Conservation (phyloP, 148 eudicot species). For the Agrostemma githago region DNA sequence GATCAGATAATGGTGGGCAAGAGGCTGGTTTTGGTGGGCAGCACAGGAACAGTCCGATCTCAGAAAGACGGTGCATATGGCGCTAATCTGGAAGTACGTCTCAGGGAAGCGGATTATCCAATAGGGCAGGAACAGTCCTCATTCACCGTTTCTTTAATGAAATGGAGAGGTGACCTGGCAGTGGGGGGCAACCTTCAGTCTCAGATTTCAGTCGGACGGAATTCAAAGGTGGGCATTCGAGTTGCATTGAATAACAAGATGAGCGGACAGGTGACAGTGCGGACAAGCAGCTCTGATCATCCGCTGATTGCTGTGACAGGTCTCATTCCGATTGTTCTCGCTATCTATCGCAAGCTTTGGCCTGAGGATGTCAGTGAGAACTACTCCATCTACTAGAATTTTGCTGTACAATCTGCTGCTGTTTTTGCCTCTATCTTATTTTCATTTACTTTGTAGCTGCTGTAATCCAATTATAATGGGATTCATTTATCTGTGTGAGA, state of each 20-base stretch:
- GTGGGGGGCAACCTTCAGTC: constrained; percentile 58
- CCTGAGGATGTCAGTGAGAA: constrained; percentile 50
- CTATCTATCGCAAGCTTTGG: constrained; percentile 61
- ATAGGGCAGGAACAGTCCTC: constrained; percentile 60
- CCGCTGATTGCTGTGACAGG: constrained; percentile 66
- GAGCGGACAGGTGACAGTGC: constrained; percentile 83
- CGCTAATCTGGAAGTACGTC: constrained; percentile 55
- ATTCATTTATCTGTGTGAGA: constrained; percentile 3
- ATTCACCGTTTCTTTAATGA: constrained; percentile 45
- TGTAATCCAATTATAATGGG: constrained; percentile 4
- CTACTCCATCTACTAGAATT: constrained; percentile 56
- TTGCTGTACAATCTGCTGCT: background rate
- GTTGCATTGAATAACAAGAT: constrained; percentile 81
- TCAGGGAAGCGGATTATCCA: constrained; percentile 52
- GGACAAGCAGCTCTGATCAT: constrained; percentile 89
- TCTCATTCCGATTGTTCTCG: constrained; percentile 53
- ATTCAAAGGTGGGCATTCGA: constrained; percentile 73
- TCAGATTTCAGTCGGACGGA: constrained; percentile 66
- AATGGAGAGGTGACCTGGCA: constrained; percentile 64
- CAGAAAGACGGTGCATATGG: constrained; percentile 68
- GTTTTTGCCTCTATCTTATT: constrained; percentile 16
- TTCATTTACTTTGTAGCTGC: constrained; percentile 7
- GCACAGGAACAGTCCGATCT: constrained; percentile 51
- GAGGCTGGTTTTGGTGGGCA: constrained; percentile 63
- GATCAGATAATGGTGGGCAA: constrained; percentile 67